Percentiles rank a stretch among this genome's conserved stretches.
Evolutionary conservation across 2,329 filamentous ascomycete genomes (phyloP).

Genomic region (Colletotrichum acutatum): DNA sequence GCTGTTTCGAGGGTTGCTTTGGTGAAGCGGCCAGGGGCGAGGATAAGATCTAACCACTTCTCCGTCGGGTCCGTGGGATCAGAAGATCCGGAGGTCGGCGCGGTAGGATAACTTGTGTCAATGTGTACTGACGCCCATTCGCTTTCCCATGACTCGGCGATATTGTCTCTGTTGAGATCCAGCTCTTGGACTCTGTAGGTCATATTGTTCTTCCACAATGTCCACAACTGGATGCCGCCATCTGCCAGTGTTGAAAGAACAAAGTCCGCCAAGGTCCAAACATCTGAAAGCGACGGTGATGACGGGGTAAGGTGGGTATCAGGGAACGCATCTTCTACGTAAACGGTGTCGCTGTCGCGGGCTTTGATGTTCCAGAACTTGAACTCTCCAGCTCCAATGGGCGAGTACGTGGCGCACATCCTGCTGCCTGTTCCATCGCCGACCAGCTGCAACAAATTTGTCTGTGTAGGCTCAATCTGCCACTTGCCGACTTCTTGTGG

Average conservation of each 20-base stretch:
- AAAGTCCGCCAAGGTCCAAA: conserved; percentile 86
- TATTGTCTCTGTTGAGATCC: conserved; percentile 75
- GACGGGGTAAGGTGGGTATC: conserved; percentile 72
- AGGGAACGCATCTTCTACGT: conserved; percentile 79
- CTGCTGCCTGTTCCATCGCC: conserved; percentile 64
- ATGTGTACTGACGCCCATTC: conserved; percentile 78
- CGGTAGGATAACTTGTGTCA: conserved; percentile 65
- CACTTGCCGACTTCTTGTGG: conserved; percentile 78
- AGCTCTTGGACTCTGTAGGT: conserved; percentile 80
- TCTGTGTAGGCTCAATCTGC: conserved; percentile 81
- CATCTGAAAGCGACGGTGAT: conserved; percentile 75
- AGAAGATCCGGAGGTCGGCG: conserved; percentile 68
- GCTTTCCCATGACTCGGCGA: conserved; percentile 70
- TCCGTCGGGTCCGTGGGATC: conserved; percentile 79
- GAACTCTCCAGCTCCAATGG: conserved; percentile 88
- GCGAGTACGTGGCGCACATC: conserved; percentile 84
- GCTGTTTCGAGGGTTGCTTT: conserved; percentile 84
- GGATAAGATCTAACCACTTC: conserved; percentile 86
- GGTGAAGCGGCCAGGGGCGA: conserved; percentile 86
- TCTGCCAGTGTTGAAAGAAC: conserved; percentile 66
- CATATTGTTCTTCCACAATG: conserved; percentile 87
- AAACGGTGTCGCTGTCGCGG: conserved; percentile 70
- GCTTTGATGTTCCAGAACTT: conserved; percentile 88
- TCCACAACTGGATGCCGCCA: conserved; percentile 74
- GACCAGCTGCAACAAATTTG: conserved; percentile 80